Base-by-base conservation (phyloP, 495 filamentous ascomycete species). In the Recurvomyces mirabilis region DNA sequence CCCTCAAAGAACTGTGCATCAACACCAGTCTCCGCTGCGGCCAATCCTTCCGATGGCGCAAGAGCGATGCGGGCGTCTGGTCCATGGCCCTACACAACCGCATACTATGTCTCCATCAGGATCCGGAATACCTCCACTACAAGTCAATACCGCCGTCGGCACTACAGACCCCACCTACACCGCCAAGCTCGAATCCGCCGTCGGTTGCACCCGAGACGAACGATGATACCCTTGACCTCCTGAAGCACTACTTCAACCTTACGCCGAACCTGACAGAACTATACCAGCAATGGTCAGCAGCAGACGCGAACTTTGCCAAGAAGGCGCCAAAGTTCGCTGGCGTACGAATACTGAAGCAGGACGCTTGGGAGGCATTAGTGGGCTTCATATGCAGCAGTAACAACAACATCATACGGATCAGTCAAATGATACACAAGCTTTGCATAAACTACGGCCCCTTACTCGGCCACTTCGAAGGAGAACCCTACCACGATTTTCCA, bases 351-450 rank as follows among this genome's bases (percentile, higher is more conserved):
- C 70, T 99, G 5, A 81, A 79, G 50, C 91, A 99, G 60, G 88
- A 94, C 67, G 75, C 91, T 7, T 99, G 91, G 93, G 91, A 99
- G 63, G 79, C 93, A 4, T 67, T 99, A 3, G 68, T 99, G 12
- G 79, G 79, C 23, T 99, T 99, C 60, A 95, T 99, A 43, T 96
- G 91, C 70, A 94, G 87, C 60, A 93, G 85, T 64, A 99, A 99
- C 64, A 99, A 99, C 63, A 94, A 99, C 58, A 99, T 99, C 45
- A 70, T 75, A 4, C 79, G 91, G 20, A 99, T 99, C 54, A 85
- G 82, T 11, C 82, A 88, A 59, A 96, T 99, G 91, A 84, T 95
- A 17, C 76, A 88, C 45, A 96, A 94, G 53, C 69, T 99, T 6
- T 96, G 91, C 59, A 43, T 73, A 13, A 72, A 93, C 52, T 96